Evolutionary conservation across 768 basidiomycete species (phyloP), one percentile per base, ranked within the genome.

Genomic region (Tulasnella sp.): DNA sequence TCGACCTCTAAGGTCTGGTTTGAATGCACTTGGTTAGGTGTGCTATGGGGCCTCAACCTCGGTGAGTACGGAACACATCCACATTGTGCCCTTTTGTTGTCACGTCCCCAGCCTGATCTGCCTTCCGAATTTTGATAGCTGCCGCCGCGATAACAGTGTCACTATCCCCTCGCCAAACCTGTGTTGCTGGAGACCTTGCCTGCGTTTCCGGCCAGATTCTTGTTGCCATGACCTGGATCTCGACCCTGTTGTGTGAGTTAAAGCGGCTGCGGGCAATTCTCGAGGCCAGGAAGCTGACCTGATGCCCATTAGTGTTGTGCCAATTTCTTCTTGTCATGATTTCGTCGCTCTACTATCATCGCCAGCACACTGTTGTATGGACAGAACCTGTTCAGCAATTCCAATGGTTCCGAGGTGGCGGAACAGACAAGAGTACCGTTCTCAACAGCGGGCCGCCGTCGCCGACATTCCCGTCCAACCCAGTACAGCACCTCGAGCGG

Each of bases 351-450:
- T 49, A 29, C 21, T 59, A 59, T 41, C 27, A 1, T 27, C n/a
- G n/a, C n/a, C 57, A 46, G 22, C 57, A 59, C n/a, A 29, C 57
- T 8, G 46, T 34, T 15, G 57, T 59, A 15, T 59, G 57, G 57
- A 38, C 49, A 8, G 31, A 44, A 3, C 8, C n/a, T 22, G 57
- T 59, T 38, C 27, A 46, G 4, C 45, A 59, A 15, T 49, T 59
- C 46, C 46, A 59, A 59, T 59, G 57, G 57, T 59, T 59, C 57
- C 30, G 29, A 12, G 57, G 57, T 22, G 57, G 57, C 1, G 57
- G 46, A 30, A 41, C 45, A 38, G 25, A 29, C 5, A 59, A 34
- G 48, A 49, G 46, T 31, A 30, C 27, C 19, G 42, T 21, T 38
- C 22, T 59, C 24, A 15, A 22, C 21, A 59, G 57, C 41, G 30